phyloP scores from a whole-genome alignment of 2,329 filamentous ascomycete species.

The Fonsecaea erecta region DNA sequence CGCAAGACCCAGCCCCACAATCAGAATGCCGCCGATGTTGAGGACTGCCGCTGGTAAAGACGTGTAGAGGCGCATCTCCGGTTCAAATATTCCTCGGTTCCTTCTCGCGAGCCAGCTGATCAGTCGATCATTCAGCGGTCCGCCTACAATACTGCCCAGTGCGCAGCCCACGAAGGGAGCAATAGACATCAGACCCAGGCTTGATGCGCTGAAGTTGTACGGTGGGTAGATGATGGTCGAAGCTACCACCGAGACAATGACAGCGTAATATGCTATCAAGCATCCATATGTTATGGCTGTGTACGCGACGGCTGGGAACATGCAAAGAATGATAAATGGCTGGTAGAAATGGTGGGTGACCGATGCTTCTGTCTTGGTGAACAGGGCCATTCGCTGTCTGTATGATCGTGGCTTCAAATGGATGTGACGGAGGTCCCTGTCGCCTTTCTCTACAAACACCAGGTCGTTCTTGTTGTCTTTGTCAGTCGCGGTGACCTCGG shows the following conservation, averaged over 20 bases:
- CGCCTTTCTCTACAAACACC: not conserved
- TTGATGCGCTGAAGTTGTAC: constrained; percentile 41
- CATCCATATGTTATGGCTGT: constrained; percentile 47
- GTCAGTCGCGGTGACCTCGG: constrained; percentile 7
- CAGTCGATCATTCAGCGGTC: constrained; percentile 46
- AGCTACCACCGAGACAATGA: constrained; percentile 41
- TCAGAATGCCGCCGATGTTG: not conserved
- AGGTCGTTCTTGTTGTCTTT: constrained; percentile 1
- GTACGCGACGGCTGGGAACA: constrained; percentile 44
- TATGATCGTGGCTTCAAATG: constrained; percentile 40
- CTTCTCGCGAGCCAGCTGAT: constrained; percentile 48
- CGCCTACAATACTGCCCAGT: constrained; percentile 48
- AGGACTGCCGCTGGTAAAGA: constrained; percentile 14
- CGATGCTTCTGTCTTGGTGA: constrained; percentile 41
- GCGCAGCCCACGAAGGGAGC: constrained; percentile 47
- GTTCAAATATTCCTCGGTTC: constrained; percentile 55
- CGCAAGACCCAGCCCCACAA: not conserved
- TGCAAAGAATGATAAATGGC: constrained; percentile 28
- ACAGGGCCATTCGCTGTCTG: constrained; percentile 39
- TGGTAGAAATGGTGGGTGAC: constrained; percentile 35
- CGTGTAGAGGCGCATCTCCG: constrained; percentile 55
- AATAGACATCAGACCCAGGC: constrained; percentile 42
- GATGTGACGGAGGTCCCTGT: not conserved
- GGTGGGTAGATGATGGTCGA: constrained; percentile 44
- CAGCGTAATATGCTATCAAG: constrained; percentile 43